Conservation (phyloP, 1,139 yeast genomes). For the Zhuliangozyma blackwelliae region DNA sequence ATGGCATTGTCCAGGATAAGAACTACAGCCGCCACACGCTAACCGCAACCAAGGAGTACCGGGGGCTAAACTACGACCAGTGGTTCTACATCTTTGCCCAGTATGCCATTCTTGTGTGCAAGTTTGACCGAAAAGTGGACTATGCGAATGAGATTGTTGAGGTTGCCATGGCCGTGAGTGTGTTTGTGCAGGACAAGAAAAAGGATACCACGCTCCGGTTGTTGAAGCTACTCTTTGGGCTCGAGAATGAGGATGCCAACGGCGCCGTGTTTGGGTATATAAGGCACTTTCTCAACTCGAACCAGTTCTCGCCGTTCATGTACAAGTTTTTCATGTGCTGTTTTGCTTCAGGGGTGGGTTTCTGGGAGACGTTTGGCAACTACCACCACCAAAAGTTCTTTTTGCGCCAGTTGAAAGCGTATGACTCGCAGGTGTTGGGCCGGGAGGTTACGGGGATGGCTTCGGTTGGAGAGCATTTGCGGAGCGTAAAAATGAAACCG, state of each 20-base stretch:
- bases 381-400: constrained; percentile 87
- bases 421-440: constrained; percentile 60
- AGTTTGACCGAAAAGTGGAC: constrained; percentile 52
- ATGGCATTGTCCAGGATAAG: constrained; percentile 51
- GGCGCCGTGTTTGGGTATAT: constrained; percentile 48
- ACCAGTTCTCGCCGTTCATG: constrained; percentile 72
- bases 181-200: constrained; percentile 60
- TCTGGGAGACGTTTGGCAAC: constrained; percentile 60
- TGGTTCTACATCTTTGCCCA: constrained; percentile 88
- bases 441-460: constrained; percentile 73
- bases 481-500: constrained; percentile 35
- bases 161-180: constrained; percentile 71
- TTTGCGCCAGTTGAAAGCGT: constrained; percentile 83
- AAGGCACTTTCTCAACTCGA: constrained; percentile 58
- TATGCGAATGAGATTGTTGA: constrained; percentile 71
- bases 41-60: constrained; percentile 51
- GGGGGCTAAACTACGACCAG: constrained; percentile 70
- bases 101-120: constrained; percentile 63
- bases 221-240: constrained; percentile 63
- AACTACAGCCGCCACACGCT: constrained; percentile 30
- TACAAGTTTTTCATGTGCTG: constrained; percentile 65
- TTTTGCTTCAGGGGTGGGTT: constrained; percentile 57
- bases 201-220: constrained; percentile 56
- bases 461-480: constrained; percentile 46
- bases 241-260: constrained; percentile 48